Evolutionary conservation across 768 basidiomycete genomes (phyloP), one percentile per base, ranked within the genome.

Genomic region (Tricholoma hemisulphureum): DNA sequence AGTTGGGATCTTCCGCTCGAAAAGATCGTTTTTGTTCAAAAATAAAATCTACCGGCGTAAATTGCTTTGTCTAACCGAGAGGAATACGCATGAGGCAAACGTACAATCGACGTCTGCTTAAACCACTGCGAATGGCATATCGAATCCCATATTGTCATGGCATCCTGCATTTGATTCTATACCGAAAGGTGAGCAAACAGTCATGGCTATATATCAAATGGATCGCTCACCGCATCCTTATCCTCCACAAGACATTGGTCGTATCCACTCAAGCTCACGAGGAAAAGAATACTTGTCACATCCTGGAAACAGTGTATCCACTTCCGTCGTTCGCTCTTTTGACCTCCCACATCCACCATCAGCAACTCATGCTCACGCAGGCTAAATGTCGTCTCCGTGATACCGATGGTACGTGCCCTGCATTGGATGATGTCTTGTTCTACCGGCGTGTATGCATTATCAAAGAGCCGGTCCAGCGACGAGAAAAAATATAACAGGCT

Each of bases 111-210:
- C 0, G 94, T 95, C 61, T 89, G 84, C 73, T 91, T 91, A 76
- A 97, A 97, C 94, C 94, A 97, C 62, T 95, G 93, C 9, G 93
- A 95, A 71, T 97, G 93, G 74, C 93, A 95, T 81, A 98, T 95
- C 39, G 93, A 94, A 65, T 98, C 95, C 89, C 95, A 98, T 51
- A 98, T 93, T n/a, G 93, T 93, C 87, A 98, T 90, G 1, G 95
- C 93, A 62, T 98, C 95, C 77, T 95, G 91, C 94, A 98, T 96
- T 86, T 96, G 95, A 69, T 98, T 98, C 89, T 95, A 66, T 6
- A 28, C 32, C 23, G 18, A 13, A 24, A 2, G 37, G 29, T 28
- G 6, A n/a, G 28, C 0, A 24, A 14, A 31, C 31, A 16, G 11
- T 50, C 48, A 39, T 62, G 24, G 58, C 35, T 18, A 16, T n/a